Conservation (phyloP, 495 filamentous ascomycete species). For the Daldinia vernicosa region DNA sequence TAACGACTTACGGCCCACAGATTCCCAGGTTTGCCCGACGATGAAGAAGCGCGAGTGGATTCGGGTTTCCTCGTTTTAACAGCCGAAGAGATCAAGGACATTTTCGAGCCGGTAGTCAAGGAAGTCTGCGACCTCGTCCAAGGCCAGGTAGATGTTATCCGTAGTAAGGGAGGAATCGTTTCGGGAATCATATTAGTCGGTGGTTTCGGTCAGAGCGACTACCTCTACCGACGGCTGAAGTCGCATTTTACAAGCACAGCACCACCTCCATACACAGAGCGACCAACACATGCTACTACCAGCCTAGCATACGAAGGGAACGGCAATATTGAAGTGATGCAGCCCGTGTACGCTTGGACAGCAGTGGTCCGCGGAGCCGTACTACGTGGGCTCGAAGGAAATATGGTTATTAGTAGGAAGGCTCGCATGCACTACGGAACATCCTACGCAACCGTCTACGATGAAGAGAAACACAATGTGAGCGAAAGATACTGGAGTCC, state of each 20-base stretch:
- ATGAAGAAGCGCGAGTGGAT: constrained; percentile 67
- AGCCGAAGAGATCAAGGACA: constrained; percentile 66
- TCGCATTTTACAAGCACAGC: constrained; percentile 69
- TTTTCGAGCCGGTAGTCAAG: constrained; percentile 72
- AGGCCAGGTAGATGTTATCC: constrained; percentile 67
- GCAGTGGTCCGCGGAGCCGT: constrained; percentile 77
- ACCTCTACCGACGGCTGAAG: constrained; percentile 72
- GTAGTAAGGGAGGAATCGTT: constrained; percentile 68
- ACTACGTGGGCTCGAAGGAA: constrained; percentile 73
- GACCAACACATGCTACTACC: constrained; percentile 65
- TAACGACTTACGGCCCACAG: constrained; percentile 29
- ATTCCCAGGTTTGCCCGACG: constrained; percentile 76
- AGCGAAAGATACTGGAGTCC: constrained; percentile 77
- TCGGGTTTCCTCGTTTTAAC: constrained; percentile 73
- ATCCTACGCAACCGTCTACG: constrained; percentile 77
- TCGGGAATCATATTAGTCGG: constrained; percentile 75
- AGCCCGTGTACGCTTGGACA: constrained; percentile 79
- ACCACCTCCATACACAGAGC: constrained; percentile 71
- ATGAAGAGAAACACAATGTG: constrained; percentile 72
- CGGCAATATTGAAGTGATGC: constrained; percentile 73
- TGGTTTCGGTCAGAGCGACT: constrained; percentile 74
- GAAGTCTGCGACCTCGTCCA: constrained; percentile 69
- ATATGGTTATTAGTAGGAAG: constrained; percentile 72
- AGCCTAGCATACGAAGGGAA: constrained; percentile 49
- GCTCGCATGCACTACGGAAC: constrained; percentile 81